Conservation (phyloP, 257 asterid genomes). For the Cruciata laevipes region DNA sequence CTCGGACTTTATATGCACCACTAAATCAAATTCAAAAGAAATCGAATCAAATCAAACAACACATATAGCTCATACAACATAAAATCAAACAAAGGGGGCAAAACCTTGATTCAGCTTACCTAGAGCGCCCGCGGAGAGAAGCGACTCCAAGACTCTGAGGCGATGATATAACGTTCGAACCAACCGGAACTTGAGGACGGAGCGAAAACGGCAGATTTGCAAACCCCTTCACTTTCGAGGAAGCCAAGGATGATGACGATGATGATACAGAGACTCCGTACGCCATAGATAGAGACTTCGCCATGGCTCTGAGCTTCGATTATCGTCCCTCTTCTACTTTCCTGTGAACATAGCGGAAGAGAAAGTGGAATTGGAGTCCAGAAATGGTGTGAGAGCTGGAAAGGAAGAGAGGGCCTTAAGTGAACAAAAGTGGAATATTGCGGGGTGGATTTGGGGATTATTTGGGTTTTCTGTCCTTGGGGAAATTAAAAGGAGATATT, state of each 20-base stretch:
- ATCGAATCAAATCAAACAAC: background rate
- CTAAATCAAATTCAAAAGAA: conserved; percentile 24
- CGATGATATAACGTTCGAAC: conserved; percentile 16
- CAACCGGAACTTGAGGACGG: conserved; percentile 21
- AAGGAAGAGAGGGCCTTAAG: background rate
- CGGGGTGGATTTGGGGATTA: background rate
- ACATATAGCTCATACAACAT: background rate
- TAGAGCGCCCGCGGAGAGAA: conserved; percentile 26
- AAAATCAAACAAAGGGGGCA: background rate
- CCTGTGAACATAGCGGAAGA: background rate
- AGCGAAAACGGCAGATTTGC: conserved; percentile 27
- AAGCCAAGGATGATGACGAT: conserved; percentile 27
- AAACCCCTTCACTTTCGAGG: conserved; percentile 22
- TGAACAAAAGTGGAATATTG: background rate
- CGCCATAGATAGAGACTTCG: conserved; percentile 30
- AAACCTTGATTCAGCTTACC: conserved; percentile 29
- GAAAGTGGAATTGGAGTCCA: conserved; percentile 5
- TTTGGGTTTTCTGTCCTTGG: background rate
- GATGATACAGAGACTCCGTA: conserved; percentile 24
- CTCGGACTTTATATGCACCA: conserved; percentile 40
- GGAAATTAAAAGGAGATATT: conserved; percentile 5
- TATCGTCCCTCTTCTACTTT: background rate
- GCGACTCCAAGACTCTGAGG: conserved; percentile 11
- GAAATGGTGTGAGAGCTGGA: background rate
- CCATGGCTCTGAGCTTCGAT: conserved; percentile 29